Conservation (phyloP, 441 rosid genomes). For the Adansonia rubrostipa region DNA sequence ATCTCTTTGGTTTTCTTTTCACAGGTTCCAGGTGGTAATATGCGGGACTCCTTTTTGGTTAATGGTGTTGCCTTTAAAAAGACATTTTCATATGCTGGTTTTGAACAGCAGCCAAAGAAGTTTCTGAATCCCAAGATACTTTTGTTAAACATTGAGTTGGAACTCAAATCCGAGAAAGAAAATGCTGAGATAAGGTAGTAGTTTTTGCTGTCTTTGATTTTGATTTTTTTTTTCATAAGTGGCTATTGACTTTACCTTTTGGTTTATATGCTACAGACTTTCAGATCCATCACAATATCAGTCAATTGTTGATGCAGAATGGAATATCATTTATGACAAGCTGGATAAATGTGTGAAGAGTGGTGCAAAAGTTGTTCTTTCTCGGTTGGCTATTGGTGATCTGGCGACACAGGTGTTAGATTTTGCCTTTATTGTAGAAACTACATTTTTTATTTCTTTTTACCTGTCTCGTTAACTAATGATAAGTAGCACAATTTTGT, state of each 20-base stretch:
- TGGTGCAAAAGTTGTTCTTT: constrained; percentile 96
- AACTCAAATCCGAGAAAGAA: constrained; percentile 98
- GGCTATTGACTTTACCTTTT: constrained; percentile 17
- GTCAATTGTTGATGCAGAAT: constrained; percentile 98
- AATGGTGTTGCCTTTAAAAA: constrained; percentile 99
- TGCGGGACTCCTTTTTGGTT: constrained; percentile 96
- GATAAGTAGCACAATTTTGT: neutral
- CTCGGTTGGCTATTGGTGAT: constrained; percentile 98
- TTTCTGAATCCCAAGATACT: constrained; percentile 83
- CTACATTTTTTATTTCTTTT: neutral
- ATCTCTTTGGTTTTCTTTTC: neutral
- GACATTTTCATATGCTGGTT: constrained; percentile 99
- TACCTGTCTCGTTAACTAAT: neutral
- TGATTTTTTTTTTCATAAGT: constrained; percentile 7
- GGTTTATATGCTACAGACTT: constrained; percentile 55
- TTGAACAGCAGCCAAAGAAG: constrained; percentile 98
- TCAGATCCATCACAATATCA: constrained; percentile 97
- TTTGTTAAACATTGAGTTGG: constrained; percentile 86
- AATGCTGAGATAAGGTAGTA: constrained; percentile 94
- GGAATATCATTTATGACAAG: constrained; percentile 99
- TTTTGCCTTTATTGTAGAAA: constrained; percentile 18
- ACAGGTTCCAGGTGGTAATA: constrained; percentile 97
- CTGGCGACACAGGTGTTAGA: constrained; percentile 84
- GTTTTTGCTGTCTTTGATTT: constrained; percentile 1
- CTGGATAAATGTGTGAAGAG: constrained; percentile 91